Base-by-base conservation (phyloP, 352 stramenopile species). In the Pythium guiyangense region DNA sequence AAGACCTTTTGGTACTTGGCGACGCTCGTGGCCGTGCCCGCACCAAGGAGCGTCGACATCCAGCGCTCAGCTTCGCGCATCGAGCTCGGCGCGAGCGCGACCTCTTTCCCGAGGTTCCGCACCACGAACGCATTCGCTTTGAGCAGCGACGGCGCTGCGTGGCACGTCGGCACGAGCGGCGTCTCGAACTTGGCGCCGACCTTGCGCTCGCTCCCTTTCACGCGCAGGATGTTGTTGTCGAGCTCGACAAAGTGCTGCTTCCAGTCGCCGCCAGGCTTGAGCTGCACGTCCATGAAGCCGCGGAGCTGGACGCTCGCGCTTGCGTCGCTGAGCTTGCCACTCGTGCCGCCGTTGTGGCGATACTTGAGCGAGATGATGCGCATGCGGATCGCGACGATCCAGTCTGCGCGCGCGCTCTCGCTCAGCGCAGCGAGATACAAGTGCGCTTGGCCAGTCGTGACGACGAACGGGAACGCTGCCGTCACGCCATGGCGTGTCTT, bases 301-400 rank as follows among this genome's bases (percentile, higher is more conserved):
- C 77, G 71, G 11, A 86, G 61, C 17, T 81, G 73, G 11, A 69
- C 46, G 25, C 35, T 54, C 0, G 31, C 14, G 22, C 68, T 53
- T 5, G 40, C 14, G 10, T 25, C 57, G 18, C 17, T n/a, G 15
- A 11, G 49, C 39, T 39, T 62, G 18, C 45, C 62, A 31, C 40
- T 66, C 51, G 52, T 39, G 56, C 20, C 54, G 10, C 57, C 42
- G 17, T 81, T 84, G 47, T 75, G 64, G 37, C 71, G 79, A 39
- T 87, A 84, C 42, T 90, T 88, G 12, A 90, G 54, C 4, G 71
- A 57, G 44, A 88, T 81, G 50, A 90, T 83, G 31, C 80, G 75
- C 64, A 87, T 58, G 22, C 75, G 73, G 55, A 88, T 87, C 0
- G 77, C 77, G 10, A 75, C 49, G 35, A 88, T 67, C 80, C 79